These are phyloP conservation scores for Magnolia kwangsiensis DNA, from an alignment of 164 flowering plant genomes.

Conservation along the genomic window DNA sequence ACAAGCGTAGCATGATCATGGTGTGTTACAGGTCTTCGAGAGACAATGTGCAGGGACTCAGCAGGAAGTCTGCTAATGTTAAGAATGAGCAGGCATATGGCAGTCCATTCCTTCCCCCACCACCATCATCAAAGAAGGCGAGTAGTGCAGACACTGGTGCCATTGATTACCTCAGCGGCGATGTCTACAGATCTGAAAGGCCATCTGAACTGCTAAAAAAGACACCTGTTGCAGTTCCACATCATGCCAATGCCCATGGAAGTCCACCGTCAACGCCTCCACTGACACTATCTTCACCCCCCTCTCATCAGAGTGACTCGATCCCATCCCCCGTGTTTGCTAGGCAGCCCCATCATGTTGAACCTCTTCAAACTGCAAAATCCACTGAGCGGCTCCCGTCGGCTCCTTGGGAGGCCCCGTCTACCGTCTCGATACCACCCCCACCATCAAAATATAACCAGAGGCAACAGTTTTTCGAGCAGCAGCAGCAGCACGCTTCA, in stretches of 20 bases:
- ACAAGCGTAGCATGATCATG: background rate
- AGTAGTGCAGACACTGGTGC: conserved; percentile 25
- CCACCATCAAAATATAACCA: conserved; percentile 81
- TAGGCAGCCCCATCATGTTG: conserved; percentile 42
- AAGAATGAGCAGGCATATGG: conserved; percentile 29
- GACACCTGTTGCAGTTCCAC: conserved; percentile 22
- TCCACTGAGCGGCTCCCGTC: conserved; percentile 46
- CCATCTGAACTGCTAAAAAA: conserved; percentile 24
- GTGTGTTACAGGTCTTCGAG: conserved; percentile 56
- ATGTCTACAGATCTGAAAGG: conserved; percentile 43
- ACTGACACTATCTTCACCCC: conserved; percentile 3
- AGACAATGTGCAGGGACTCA: conserved; percentile 33
- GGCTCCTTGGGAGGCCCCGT: conserved; percentile 51
- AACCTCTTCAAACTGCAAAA: conserved; percentile 34
- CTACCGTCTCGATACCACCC: conserved; percentile 54
- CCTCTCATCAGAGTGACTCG: conserved; percentile 22
- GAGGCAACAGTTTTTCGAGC: conserved; percentile 77
- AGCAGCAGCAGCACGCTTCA: conserved; percentile 22
- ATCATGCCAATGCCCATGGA: conserved; percentile 23
- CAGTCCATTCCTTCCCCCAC: conserved; percentile 74
- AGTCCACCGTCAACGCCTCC: conserved; percentile 10
- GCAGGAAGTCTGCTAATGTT: conserved; percentile 30
- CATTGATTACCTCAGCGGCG: conserved; percentile 90
- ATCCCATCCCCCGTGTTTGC: conserved; percentile 30
- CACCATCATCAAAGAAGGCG: conserved; percentile 55